Base-by-base conservation (phyloP, 2,329 filamentous ascomycete genomes). In the Aspergillus sp. region DNA sequence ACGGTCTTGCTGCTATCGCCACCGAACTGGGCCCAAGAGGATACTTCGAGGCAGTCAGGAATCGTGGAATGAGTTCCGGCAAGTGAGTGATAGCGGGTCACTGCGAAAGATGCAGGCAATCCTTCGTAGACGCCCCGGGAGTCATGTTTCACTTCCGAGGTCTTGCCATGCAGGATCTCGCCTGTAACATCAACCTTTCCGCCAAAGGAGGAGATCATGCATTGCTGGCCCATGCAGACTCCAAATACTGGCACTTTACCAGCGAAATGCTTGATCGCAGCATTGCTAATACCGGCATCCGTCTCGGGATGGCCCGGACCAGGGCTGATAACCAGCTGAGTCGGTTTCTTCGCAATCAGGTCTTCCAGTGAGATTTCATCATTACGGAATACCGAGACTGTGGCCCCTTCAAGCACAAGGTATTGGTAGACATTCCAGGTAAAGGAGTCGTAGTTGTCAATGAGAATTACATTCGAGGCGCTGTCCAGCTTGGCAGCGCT, bases 361-460 rank as follows among this genome's bases (percentile, higher is more conserved):
- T 95, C 85, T 8, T 95, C 83, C 5, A 98, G 69, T 0, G 85
- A 85, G 55, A 97, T 83, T 66, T 95, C 83, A 69, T 98, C 91
- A 63, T 98, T 98, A 57, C 93, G 82, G 69, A 83, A 87, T 13
- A 98, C 93, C 4, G 85, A 88, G 40, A 96, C 93, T 1, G 76
- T 86, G 27, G 94, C 93, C 29, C 93, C 93, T 66, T 97, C 93
- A n/a, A 98, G 82, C 6, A 91, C 86, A 1, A 98, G 82, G 61
- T 98, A 98, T 68, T 98, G 94, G 68, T 97, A 98, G 46, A 98
- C 89, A 63, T 98, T 98, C 89, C 90, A 98, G 46, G 91, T 96
- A 68, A 98, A 98, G 4, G 93, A 97, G 69, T 98, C 93, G 69
- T 97, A 98, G 71, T 98, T 98, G 76, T 98, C 93, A 60, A 98